Conservation (phyloP, 495 filamentous ascomycete genomes). For the Talaromyces stipitatus region DNA sequence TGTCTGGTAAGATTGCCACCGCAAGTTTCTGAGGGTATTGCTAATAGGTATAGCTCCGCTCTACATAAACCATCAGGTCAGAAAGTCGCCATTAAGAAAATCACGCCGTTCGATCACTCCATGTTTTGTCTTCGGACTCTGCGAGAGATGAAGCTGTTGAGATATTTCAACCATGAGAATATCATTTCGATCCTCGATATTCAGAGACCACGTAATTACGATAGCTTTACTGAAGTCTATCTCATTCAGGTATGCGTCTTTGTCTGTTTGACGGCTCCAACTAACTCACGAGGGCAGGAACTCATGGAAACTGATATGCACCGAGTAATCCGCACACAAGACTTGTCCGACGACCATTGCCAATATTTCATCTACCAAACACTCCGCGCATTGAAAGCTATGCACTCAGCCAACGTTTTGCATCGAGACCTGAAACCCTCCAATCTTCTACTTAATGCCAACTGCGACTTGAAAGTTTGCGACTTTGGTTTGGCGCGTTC, state of each 20-base stretch:
- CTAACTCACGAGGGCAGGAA: constrained; percentile 49
- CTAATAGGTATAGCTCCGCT: constrained; percentile 62
- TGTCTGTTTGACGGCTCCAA: background rate
- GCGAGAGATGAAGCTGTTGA: constrained; percentile 97
- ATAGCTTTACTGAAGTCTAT: constrained; percentile 96
- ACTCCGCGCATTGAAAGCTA: constrained; percentile 92
- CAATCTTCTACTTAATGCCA: constrained; percentile 93
- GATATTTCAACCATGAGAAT: constrained; percentile 99
- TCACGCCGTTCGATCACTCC: constrained; percentile 96
- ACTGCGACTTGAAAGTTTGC: constrained; percentile 98
- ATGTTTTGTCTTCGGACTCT: constrained; percentile 98
- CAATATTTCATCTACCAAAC: constrained; percentile 99
- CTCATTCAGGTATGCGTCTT: constrained; percentile 72
- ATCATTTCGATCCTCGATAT: constrained; percentile 99
- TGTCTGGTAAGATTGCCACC: constrained; percentile 67
- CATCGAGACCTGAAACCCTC: constrained; percentile 97
- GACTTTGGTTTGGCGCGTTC: constrained; percentile 95
- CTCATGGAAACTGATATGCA: constrained; percentile 99
- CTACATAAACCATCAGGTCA: constrained; percentile 97
- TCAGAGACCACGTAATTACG: constrained; percentile 92
- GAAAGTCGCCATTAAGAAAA: constrained; percentile 99
- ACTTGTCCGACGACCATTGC: constrained; percentile 97
- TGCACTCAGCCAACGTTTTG: constrained; percentile 98
- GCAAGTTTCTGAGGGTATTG: background rate
- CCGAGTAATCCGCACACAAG: constrained; percentile 96